Evolutionary conservation across 1,284 basidiomycete species (phyloP).

Genomic region (Naganishia liquefaciens): DNA sequence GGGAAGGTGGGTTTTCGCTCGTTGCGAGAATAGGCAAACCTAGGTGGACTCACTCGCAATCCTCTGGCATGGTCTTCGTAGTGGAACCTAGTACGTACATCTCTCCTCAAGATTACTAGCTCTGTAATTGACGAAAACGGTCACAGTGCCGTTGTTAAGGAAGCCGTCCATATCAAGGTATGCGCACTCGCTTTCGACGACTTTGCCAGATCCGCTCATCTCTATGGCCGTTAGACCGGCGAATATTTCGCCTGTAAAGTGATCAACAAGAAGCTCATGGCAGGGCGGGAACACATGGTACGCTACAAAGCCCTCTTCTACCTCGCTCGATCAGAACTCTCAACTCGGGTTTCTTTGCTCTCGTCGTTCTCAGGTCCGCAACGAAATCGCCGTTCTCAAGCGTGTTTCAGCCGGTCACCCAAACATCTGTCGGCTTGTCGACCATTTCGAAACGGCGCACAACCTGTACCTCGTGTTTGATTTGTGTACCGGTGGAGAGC

Average conservation of each 20-base stretch:
- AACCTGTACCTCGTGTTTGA: slow-evolving; percentile 95
- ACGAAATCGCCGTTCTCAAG: slow-evolving; percentile 95
- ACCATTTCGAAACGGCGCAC: slow-evolving; percentile 97
- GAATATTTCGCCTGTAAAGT: slow-evolving; percentile 59
- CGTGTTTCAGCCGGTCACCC: slow-evolving; percentile 84
- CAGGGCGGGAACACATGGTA: slow-evolving; percentile 59
- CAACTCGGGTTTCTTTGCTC: neutral
- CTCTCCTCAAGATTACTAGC: neutral
- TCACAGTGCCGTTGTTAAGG: slow-evolving; percentile 62
- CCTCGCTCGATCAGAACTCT: neutral
- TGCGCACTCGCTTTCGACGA: slow-evolving; percentile 52
- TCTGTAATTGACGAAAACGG: slow-evolving; percentile 36
- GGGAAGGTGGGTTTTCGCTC: slow-evolving; percentile 88
- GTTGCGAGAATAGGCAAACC: slow-evolving; percentile 55
- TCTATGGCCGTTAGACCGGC: slow-evolving; percentile 53
- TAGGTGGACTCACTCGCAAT: neutral
- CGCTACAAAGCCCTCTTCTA: slow-evolving; percentile 30
- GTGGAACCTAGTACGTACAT: slow-evolving; percentile 51
- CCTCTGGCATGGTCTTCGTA: slow-evolving; percentile 26
- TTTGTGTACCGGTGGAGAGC: slow-evolving; percentile 94
- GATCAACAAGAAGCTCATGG: slow-evolving; percentile 93
- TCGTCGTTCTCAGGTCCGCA: slow-evolving; percentile 71
- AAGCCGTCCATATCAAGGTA: slow-evolving; percentile 93
- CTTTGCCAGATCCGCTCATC: neutral
- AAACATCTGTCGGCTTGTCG: slow-evolving; percentile 88